A percentile compares a stretch with the other conserved stretches of the same genome.
These are phyloP conservation scores for Monosporozyma servazzii DNA, from an alignment of 805 yeast species.

Conservation along the genomic window DNA sequence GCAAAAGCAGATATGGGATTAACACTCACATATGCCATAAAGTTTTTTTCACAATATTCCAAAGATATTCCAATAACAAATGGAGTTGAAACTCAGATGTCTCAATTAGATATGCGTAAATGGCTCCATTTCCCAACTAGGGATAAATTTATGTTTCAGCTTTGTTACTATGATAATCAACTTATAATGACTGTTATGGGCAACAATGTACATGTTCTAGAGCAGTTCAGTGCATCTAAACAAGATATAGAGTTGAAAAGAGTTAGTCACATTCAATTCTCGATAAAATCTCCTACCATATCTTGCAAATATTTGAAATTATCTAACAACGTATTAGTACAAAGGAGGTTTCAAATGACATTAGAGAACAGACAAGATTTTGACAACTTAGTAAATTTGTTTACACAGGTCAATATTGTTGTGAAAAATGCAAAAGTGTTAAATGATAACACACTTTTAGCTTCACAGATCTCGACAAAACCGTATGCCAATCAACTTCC, in stretches of 20 bases:
- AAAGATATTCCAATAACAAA: conserved; percentile 14
- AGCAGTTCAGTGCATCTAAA: not conserved
- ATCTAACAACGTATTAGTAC: not conserved
- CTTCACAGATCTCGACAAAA: not conserved
- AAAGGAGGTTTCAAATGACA: conserved; percentile 23
- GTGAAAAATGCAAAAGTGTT: conserved; percentile 8
- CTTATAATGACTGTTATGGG: not conserved
- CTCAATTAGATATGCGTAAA: not conserved
- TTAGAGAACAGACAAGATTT: conserved; percentile 13
- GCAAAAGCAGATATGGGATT: not conserved
- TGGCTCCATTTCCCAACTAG: conserved; percentile 3
- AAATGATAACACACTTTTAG: not conserved
- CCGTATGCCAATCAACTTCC: not conserved
- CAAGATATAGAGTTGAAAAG: not conserved
- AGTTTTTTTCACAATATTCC: conserved; percentile 15
- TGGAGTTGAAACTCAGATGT: conserved; percentile 15
- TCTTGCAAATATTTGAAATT: conserved; percentile 22
- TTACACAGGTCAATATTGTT: conserved; percentile 7
- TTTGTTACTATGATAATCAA: not conserved
- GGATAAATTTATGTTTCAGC: not conserved
- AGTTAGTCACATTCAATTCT: conserved; percentile 13
- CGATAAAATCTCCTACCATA: conserved; percentile 19
- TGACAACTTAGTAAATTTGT: not conserved
- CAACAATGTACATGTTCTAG: not conserved
- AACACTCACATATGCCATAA: conserved; percentile 1